Conservation (phyloP, 306 rosid species). For the Hippophae tibetana region DNA sequence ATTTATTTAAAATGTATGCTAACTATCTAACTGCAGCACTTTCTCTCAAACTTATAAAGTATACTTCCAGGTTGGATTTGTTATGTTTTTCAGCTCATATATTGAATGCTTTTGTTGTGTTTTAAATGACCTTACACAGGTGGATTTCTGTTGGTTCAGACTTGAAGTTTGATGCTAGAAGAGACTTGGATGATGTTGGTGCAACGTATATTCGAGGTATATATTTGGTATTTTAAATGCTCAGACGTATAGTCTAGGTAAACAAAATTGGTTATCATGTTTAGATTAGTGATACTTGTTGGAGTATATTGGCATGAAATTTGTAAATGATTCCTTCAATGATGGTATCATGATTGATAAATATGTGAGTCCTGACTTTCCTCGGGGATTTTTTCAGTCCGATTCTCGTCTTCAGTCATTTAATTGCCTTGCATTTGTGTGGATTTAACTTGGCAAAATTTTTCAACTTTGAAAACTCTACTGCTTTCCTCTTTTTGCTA, state of each 20-base stretch:
- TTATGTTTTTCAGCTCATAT: constrained; percentile 10
- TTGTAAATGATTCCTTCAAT: neutral
- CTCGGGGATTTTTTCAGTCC: too few species aligned
- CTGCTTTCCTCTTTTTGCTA: too few species aligned
- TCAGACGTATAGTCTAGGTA: neutral
- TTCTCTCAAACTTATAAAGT: neutral
- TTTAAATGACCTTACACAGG: constrained; percentile 50
- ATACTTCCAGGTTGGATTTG: neutral
- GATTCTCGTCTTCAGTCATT: too few species aligned
- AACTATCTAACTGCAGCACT: neutral
- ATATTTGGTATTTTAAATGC: neutral
- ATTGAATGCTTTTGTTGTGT: constrained; percentile 20
- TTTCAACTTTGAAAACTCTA: too few species aligned
- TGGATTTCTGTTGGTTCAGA: constrained; percentile 99
- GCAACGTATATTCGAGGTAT: constrained; percentile 69
- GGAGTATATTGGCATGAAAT: neutral
- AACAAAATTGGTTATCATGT: neutral
- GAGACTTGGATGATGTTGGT: constrained; percentile 94
- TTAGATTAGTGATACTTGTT: neutral
- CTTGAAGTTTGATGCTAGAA: constrained; percentile 93
- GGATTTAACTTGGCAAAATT: too few species aligned
- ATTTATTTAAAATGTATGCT: constrained; percentile 5
- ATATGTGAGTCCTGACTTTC: too few species aligned
- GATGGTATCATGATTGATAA: neutral
- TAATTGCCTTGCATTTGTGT: too few species aligned